These are phyloP conservation scores for Cutaneotrichosporon daszewskae DNA, from an alignment of 1,284 basidiomycete species.

Conservation along the genomic window DNA sequence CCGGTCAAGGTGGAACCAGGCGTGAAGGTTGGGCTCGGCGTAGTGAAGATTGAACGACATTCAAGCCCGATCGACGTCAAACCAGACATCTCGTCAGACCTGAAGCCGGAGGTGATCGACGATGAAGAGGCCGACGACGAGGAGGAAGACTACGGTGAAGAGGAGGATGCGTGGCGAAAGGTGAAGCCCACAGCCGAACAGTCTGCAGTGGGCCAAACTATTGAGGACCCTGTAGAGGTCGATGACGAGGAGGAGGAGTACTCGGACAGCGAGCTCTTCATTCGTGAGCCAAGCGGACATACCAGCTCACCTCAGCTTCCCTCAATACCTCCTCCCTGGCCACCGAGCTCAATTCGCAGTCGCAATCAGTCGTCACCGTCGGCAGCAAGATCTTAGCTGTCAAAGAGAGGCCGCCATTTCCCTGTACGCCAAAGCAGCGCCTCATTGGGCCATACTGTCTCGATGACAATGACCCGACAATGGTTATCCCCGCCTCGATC, in stretches of 20 bases:
- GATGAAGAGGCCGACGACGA: constrained; percentile 9
- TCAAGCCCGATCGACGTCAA: background rate
- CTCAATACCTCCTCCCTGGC: too few species aligned
- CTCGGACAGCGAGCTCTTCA: constrained; percentile 25
- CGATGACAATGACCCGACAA: constrained; percentile 19
- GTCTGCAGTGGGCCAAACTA: too few species aligned
- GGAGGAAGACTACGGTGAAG: constrained; percentile 24
- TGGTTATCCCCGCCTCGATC: constrained; percentile 46
- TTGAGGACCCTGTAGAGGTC: too few species aligned
- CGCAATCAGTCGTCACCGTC: background rate
- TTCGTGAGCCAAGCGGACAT: background rate
- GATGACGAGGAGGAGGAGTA: constrained; percentile 14
- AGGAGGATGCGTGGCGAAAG: constrained; percentile 8
- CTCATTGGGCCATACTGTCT: constrained; percentile 23
- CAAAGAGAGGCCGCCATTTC: constrained; percentile 22
- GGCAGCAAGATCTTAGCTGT: background rate
- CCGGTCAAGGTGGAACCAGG: too few species aligned
- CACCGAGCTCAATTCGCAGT: background rate
- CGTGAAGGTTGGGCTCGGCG: too few species aligned
- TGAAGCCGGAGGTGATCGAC: background rate
- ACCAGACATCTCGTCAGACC: background rate
- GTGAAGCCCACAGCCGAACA: constrained; percentile 6
- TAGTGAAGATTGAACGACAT: too few species aligned
- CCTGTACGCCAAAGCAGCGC: constrained; percentile 11
- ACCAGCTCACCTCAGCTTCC: background rate